Evolutionary conservation across 495 filamentous ascomycete species (phyloP), one percentile per base, ranked within the genome.

Genomic region (Cercophora newfieldiana): DNA sequence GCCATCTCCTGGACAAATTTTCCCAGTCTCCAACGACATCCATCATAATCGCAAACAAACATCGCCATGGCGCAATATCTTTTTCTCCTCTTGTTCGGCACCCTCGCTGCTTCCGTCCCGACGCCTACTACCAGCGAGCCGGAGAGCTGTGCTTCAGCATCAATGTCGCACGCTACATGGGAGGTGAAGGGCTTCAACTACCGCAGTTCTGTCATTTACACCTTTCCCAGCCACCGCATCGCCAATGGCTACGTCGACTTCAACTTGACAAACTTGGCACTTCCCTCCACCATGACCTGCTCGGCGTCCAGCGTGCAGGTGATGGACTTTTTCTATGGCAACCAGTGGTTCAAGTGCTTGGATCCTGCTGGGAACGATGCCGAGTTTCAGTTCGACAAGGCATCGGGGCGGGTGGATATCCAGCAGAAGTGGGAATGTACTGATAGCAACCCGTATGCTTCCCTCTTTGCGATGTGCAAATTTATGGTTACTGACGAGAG

Each of bases 261-360:
- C 31, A 70, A 67, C 44, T 24, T 72, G 4, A 68, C 25, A 50
- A 72, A 70, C 66, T 24, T 53, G 21, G 70, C 67, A 24, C 24
- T 69, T 6, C 53, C 56, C 7, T 63, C 21, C 63, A 59, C 59
- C 12, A 70, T 73, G 21, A 14, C 61, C 25, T 81, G 79, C 73
- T 70, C 63, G 28, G 78, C 71, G 22, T 28, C 37, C 50, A 78
- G 74, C 72, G 66, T 56, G 60, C 70, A 74, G 64, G 65, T 76
- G 12, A n/a, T n/a, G 1, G 74, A 79, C 25, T 81, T 81, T 62
- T 80, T 80, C 69, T 79, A 78, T 67, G 75, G 77, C 54, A 72
- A 73, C 49, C 31, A 77, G 33, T 57, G 63, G 28, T 80, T 76
- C 71, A 59, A 60, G 1, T 81, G 79, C 72, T 19, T 44, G 19